Evolutionary conservation across 805 yeast species (phyloP).

Genomic region (Saccharomyces eubayanus): DNA sequence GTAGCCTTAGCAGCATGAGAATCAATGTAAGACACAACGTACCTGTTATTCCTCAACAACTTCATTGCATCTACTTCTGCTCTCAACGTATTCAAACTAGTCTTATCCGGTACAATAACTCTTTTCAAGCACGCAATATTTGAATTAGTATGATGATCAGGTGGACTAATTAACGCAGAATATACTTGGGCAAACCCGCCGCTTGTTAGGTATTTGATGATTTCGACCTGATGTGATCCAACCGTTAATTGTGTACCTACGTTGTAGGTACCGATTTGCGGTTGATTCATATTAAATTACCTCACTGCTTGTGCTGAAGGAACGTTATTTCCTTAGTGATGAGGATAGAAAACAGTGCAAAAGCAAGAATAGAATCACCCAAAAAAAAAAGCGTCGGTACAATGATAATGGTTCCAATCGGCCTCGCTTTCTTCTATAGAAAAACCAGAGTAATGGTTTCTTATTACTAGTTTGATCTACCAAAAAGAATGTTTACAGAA

Average conservation of each 20-base stretch:
- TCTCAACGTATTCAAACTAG: constrained; percentile 67
- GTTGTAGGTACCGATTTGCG: constrained; percentile 54
- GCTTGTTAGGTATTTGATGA: constrained; percentile 66
- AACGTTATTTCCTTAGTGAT: background rate
- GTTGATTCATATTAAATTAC: constrained; percentile 32
- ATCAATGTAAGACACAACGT: constrained; percentile 85
- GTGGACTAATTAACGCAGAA: constrained; percentile 60
- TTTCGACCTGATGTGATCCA: constrained; percentile 68
- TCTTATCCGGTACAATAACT: constrained; percentile 90
- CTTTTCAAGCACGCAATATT: constrained; percentile 77
- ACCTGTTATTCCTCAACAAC: constrained; percentile 65
- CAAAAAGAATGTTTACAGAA: background rate
- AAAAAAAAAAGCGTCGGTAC: background rate
- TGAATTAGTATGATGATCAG: constrained; percentile 41
- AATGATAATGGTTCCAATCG: background rate
- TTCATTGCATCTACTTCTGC: constrained; percentile 98
- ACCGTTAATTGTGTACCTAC: constrained; percentile 77
- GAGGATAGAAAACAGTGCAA: no score
- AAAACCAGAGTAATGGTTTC: background rate
- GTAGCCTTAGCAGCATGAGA: constrained; percentile 81
- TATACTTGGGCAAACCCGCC: constrained; percentile 98
- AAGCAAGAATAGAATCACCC: background rate
- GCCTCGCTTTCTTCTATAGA: background rate
- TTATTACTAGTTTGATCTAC: background rate
- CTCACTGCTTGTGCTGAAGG: background rate